Conservation (phyloP, 1,284 basidiomycete genomes). For the Laetiporus sulphureus region DNA sequence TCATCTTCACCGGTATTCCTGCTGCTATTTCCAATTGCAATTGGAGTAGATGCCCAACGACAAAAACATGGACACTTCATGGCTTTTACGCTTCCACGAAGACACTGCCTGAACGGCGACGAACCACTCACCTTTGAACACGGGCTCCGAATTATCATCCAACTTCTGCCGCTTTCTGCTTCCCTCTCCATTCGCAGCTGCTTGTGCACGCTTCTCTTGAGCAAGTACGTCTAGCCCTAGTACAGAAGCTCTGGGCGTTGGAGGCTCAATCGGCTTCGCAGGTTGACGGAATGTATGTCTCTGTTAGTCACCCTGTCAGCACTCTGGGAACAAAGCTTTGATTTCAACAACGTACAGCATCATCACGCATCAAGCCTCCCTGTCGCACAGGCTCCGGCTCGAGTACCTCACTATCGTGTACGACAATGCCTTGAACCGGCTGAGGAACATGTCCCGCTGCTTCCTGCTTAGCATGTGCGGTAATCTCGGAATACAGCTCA, state of each 20-base stretch:
- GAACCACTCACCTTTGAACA: conserved; percentile 78
- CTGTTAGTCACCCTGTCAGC: no score
- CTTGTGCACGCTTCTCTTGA: conserved; percentile 74
- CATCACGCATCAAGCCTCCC: conserved; percentile 69
- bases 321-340: no score
- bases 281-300: conserved; percentile 75
- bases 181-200: conserved; percentile 35
- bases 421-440: conserved; percentile 66
- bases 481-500: conserved; percentile 49
- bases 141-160: conserved; percentile 54
- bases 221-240: conserved; percentile 86
- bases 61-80: no score
- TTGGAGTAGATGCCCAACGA: no score
- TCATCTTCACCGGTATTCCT: neutral
- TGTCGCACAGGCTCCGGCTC: conserved; percentile 71
- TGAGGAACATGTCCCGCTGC: conserved; percentile 45
- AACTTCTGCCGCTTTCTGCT: conserved; percentile 62
- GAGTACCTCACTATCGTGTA: conserved; percentile 76
- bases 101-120: no score
- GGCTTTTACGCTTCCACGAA: no score
- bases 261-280: conserved; percentile 62
- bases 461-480: conserved; percentile 63
- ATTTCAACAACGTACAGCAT: conserved; percentile 58
- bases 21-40: no score
- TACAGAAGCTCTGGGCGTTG: conserved; percentile 66